Evolutionary conservation across 192 early-diverging fungal species (phyloP).

Genomic region (Backusella westeae): DNA sequence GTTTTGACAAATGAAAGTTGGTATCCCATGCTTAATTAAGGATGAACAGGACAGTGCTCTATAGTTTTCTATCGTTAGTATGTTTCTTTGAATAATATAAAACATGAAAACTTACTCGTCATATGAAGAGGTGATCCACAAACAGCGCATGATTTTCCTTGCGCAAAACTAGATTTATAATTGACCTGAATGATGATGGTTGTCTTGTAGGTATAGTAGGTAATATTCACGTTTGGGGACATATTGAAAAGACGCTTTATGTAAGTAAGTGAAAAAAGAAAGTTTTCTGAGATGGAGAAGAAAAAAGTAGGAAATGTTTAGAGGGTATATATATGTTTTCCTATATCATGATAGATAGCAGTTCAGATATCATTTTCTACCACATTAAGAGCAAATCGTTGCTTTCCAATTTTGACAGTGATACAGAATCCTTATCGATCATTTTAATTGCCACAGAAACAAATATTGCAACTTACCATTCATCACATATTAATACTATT

Average conservation of each 20-base stretch:
- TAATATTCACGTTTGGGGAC: neutral
- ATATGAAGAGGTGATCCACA: constrained; percentile 35
- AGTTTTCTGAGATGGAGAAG: neutral
- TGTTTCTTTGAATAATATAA: neutral
- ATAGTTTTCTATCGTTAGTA: neutral
- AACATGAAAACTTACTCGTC: constrained; percentile 24
- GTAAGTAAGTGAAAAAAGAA: neutral
- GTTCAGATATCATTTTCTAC: neutral
- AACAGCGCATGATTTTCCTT: constrained; percentile 20
- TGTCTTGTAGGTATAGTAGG: neutral
- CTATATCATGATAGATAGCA: neutral
- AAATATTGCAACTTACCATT: neutral
- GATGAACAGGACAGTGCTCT: constrained; percentile 37
- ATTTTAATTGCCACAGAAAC: neutral
- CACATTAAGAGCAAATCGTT: neutral
- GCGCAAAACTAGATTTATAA: neutral
- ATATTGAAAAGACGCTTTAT: neutral
- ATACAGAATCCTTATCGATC: constrained; percentile 2
- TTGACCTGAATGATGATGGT: neutral
- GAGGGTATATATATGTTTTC: neutral
- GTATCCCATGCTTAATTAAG: neutral
- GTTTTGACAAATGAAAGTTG: neutral
- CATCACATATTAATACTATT: neutral
- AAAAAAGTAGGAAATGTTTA: neutral
- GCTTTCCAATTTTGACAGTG: neutral